Percentiles rank a stretch among this genome's conserved stretches.
These are phyloP conservation scores for Dimargaris verticillata DNA, from an alignment of 192 early-diverging fungal genomes.

Conservation along the genomic window DNA sequence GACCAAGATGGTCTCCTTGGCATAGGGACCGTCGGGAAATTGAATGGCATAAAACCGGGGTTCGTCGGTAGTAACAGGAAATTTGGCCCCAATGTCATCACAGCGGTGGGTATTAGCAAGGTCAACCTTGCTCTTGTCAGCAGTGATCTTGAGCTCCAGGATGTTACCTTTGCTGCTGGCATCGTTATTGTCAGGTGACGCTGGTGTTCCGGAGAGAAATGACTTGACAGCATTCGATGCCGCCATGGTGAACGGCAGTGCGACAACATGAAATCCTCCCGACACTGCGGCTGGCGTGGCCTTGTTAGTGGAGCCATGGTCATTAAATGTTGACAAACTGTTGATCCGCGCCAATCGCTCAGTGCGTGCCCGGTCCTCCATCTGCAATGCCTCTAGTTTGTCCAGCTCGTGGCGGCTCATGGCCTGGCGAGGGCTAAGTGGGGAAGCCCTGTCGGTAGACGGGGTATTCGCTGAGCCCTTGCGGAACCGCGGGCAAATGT, in stretches of 20 bases:
- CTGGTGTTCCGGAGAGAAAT: not conserved
- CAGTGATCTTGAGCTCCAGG: slow-evolving; percentile 7
- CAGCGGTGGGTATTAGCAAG: not conserved
- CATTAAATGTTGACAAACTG: slow-evolving; percentile 13
- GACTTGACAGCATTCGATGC: not conserved
- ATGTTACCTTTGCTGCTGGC: not conserved
- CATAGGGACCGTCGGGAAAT: slow-evolving; percentile 11
- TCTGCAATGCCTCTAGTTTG: slow-evolving; percentile 22
- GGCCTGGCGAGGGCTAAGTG: slow-evolving; percentile 22
- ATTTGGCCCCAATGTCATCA: not conserved
- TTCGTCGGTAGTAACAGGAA: slow-evolving; percentile 1
- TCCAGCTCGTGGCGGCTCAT: slow-evolving; percentile 27
- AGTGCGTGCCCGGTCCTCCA: slow-evolving; percentile 27
- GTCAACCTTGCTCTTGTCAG: slow-evolving; percentile 3
- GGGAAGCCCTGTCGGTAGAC: no score
- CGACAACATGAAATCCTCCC: slow-evolving; percentile 30
- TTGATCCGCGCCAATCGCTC: slow-evolving; percentile 26
- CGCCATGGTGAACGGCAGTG: slow-evolving; percentile 15
- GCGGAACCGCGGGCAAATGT: slow-evolving; percentile 13
- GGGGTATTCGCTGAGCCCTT: not conserved
- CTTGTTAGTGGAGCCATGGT: slow-evolving; percentile 21
- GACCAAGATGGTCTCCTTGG: slow-evolving; percentile 20
- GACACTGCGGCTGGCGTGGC: slow-evolving; percentile 24
- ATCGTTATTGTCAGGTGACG: no score
- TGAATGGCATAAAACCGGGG: slow-evolving; percentile 31